Percentiles rank a stretch among this genome's conserved stretches.
phyloP scores from a whole-genome alignment of 768 basidiomycete species.

The Termitomyces sp. region DNA sequence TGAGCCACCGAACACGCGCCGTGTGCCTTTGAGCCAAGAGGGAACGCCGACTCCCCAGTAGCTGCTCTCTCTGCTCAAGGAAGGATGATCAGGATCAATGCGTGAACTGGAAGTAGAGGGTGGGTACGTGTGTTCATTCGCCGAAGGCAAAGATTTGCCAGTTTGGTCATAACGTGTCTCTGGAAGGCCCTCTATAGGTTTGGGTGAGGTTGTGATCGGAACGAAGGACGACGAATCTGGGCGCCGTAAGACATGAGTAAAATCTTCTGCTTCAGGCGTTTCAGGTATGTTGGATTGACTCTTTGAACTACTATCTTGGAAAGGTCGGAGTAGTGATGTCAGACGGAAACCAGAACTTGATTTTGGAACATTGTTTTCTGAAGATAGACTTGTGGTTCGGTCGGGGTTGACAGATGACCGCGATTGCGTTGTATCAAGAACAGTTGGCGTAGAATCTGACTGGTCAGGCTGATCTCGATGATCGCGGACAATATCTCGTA shows the following conservation, averaged over 20 bases:
- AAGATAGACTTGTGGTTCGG: slow-evolving; percentile 36
- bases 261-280: slow-evolving; percentile 51
- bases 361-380: slow-evolving; percentile 28
- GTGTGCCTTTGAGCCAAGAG: slow-evolving; percentile 60
- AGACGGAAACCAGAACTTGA: slow-evolving; percentile 55
- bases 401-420: slow-evolving; percentile 34
- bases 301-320: slow-evolving; percentile 48
- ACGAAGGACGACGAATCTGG: slow-evolving; percentile 55
- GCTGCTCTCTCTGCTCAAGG: slow-evolving; percentile 46
- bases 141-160: slow-evolving; percentile 17
- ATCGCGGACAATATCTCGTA: slow-evolving; percentile 69
- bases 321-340: slow-evolving; percentile 62
- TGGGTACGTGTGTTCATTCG: slow-evolving; percentile 71
- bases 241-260: slow-evolving; percentile 65
- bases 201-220: slow-evolving; percentile 49
- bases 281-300: slow-evolving; percentile 23
- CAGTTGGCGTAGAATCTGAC: slow-evolving; percentile 25
- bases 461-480: slow-evolving; percentile 39
- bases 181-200: slow-evolving; percentile 11
- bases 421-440: slow-evolving; percentile 60
- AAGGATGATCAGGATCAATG: slow-evolving; percentile 43
- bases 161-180: slow-evolving; percentile 8
- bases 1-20: slow-evolving; percentile 35
- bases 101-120: slow-evolving; percentile 57
- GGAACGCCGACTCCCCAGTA: slow-evolving; percentile 69